phyloP scores from a whole-genome alignment of 179 eudicot species.

The Spergularia azorica region DNA sequence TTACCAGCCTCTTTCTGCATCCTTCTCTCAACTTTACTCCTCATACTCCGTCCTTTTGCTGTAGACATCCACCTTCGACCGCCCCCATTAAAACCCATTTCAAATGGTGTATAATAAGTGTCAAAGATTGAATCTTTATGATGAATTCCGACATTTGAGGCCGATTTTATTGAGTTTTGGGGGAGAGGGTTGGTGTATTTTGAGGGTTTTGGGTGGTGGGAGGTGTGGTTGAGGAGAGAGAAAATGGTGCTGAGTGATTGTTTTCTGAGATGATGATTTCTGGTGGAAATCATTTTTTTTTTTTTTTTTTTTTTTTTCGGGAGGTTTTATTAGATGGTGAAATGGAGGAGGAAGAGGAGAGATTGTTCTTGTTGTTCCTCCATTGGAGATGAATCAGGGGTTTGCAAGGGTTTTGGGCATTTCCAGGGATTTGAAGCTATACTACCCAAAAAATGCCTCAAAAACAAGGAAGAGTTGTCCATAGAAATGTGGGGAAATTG shows the following conservation, averaged over 20 bases:
- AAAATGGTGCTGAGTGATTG: conserved; percentile 30
- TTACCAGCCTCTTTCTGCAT: conserved; percentile 89
- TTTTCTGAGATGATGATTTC: conserved; percentile 12
- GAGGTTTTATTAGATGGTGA: neutral
- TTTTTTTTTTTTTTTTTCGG: neutral
- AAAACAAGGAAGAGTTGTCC: no score
- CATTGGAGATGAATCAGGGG: conserved; percentile 23
- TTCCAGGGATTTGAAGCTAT: no score
- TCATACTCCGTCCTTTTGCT: conserved; percentile 65
- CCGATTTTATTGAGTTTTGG: neutral
- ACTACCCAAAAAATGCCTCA: no score
- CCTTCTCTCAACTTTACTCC: conserved; percentile 85
- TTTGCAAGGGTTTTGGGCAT: conserved; percentile 34
- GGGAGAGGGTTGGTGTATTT: conserved; percentile 5
- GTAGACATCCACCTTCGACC: conserved; percentile 51
- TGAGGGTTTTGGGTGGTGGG: conserved; percentile 10
- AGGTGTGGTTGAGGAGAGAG: conserved; percentile 18
- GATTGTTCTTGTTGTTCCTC: conserved; percentile 10
- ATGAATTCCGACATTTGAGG: conserved; percentile 6
- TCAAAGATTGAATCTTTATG: conserved; percentile 18
- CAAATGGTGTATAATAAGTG: neutral
- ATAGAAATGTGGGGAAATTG: no score
- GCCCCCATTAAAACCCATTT: conserved; percentile 7
- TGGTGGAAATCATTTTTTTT: conserved; percentile 27
- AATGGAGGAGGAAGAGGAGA: neutral